phyloP scores from a whole-genome alignment of 2,329 filamentous ascomycete species.

The Epichloe bromicola region DNA sequence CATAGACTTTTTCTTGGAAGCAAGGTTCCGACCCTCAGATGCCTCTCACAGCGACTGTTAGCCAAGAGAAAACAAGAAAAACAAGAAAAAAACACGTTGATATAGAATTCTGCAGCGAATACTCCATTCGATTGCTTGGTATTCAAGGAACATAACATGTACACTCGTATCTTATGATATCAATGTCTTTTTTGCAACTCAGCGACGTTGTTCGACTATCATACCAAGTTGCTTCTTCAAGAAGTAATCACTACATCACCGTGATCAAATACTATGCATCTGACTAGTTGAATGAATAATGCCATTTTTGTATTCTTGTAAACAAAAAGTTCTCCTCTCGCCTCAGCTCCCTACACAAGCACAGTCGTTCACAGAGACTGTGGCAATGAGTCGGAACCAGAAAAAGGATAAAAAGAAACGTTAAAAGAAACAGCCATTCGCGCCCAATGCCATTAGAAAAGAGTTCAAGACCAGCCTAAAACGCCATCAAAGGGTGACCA shows the following conservation, averaged over 20 bases:
- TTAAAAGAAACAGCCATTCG: slow-evolving; percentile 14
- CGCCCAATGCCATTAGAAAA: slow-evolving; percentile 18
- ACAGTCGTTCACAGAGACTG: not conserved
- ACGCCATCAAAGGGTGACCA: slow-evolving; percentile 20
- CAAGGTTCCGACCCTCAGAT: too few relatives aligned
- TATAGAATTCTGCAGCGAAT: too few relatives aligned
- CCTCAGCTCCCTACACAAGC: not conserved
- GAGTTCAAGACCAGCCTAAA: slow-evolving; percentile 14
- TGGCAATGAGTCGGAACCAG: not conserved
- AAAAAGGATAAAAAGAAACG: slow-evolving; percentile 1
- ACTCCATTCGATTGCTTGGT: too few relatives aligned
- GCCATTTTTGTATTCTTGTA: not conserved
- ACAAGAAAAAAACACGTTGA: too few relatives aligned
- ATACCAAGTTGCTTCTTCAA: too few relatives aligned
- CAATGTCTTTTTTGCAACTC: too few relatives aligned
- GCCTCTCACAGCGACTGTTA: too few relatives aligned
- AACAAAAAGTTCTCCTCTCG: not conserved
- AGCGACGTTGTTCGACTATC: too few relatives aligned
- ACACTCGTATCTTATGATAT: too few relatives aligned
- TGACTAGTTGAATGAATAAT: not conserved
- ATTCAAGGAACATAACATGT: too few relatives aligned
- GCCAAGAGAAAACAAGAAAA: too few relatives aligned
- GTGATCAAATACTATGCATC: not conserved
- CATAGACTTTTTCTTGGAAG: too few relatives aligned
- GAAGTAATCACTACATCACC: not conserved